Percentiles rank a stretch among this genome's conserved stretches.
phyloP scores from a whole-genome alignment of 2,329 filamentous ascomycete genomes.

The Colletotrichum musae region DNA sequence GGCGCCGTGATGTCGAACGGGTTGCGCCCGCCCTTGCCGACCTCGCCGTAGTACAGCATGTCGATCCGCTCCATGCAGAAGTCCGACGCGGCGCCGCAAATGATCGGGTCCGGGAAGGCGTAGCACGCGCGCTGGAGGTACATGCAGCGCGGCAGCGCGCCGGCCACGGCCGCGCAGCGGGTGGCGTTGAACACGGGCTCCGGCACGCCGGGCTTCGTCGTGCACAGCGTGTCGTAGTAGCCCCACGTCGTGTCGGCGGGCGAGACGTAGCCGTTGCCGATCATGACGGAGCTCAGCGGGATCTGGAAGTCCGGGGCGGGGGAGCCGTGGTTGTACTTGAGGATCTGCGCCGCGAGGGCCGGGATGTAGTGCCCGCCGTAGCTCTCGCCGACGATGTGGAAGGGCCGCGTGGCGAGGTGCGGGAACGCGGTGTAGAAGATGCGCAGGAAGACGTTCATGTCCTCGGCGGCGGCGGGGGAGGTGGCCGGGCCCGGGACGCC shows the following conservation, averaged over 20 bases:
- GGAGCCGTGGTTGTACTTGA: conserved; percentile 58
- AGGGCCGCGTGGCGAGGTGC: conserved; percentile 51
- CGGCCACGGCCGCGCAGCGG: conserved; percentile 48
- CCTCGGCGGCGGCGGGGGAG: conserved; percentile 60
- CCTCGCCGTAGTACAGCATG: conserved; percentile 57
- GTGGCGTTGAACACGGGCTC: conserved; percentile 41
- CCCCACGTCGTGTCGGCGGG: conserved; percentile 42
- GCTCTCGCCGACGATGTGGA: conserved; percentile 65
- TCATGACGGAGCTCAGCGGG: conserved; percentile 58
- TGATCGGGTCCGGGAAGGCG: conserved; percentile 55
- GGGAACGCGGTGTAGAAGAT: conserved; percentile 63
- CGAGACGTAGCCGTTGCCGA: conserved; percentile 61
- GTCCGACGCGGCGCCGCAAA: conserved; percentile 53
- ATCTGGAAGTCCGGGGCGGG: conserved; percentile 55
- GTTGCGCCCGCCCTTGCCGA: conserved; percentile 55
- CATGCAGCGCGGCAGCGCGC: conserved; percentile 60
- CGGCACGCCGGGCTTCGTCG: conserved; percentile 42
- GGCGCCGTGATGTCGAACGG: conserved; percentile 59
- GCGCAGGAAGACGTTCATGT: conserved; percentile 65
- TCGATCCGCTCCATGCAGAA: conserved; percentile 57
- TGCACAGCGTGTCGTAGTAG: conserved; percentile 43
- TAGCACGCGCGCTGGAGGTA: conserved; percentile 55
- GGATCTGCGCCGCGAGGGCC: conserved; percentile 57
- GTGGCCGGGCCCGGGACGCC: conserved; percentile 48
- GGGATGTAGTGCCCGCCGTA: conserved; percentile 66